Evolutionary conservation across 208 protist genomes (phyloP).

Genomic region (Leishmania tarentolae): DNA sequence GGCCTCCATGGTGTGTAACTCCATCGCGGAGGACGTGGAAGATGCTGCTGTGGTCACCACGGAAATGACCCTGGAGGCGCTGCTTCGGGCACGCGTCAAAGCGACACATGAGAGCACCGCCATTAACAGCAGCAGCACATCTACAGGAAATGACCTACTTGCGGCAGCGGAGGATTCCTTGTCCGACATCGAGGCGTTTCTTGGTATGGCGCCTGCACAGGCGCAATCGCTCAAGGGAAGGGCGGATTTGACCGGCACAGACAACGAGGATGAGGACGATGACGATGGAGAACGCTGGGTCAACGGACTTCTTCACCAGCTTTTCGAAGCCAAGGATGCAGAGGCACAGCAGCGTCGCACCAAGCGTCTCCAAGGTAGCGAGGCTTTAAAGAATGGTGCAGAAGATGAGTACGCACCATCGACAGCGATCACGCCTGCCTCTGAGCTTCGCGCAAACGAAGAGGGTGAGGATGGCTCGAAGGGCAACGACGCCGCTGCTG

Average conservation of each 20-base stretch:
- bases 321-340: slow-evolving; percentile 23
- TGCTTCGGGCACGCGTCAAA: slow-evolving; percentile 16
- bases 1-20: too few relatives aligned
- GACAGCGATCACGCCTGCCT: background rate
- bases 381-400: background rate
- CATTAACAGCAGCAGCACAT: background rate
- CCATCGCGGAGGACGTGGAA: background rate
- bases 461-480: background rate
- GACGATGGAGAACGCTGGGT: slow-evolving; percentile 17
- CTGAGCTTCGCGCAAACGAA: background rate
- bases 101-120: background rate
- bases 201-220: slow-evolving; percentile 24
- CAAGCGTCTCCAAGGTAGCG: slow-evolving; percentile 12
- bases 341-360: slow-evolving; percentile 17
- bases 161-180: slow-evolving; percentile 19
- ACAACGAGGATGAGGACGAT: background rate
- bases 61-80: slow-evolving; percentile 18
- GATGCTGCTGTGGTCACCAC: background rate
- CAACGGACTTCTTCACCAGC: slow-evolving; percentile 21
- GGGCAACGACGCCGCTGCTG: background rate
- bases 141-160: background rate
- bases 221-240: slow-evolving; percentile 6
- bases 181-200: slow-evolving; percentile 30
- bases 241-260: background rate
- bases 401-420: background rate